Evolutionary conservation across 2,329 filamentous ascomycete genomes (phyloP), one percentile per base, ranked within the genome.

Genomic region (Fusarium sp.): DNA sequence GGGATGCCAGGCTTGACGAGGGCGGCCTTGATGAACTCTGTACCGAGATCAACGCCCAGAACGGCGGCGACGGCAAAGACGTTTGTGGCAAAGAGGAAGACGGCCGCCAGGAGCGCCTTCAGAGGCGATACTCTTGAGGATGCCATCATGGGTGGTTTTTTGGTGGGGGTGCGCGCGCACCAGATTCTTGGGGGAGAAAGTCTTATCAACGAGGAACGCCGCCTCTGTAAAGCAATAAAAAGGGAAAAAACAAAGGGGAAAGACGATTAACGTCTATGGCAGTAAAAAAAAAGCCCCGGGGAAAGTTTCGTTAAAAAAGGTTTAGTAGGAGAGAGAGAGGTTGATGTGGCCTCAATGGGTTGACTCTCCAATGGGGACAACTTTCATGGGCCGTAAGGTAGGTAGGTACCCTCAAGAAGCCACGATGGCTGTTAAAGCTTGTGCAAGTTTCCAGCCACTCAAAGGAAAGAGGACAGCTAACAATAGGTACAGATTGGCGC

Each of bases 1-100:
- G 96, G 96, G 57, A 97, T 95, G 66, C 96, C 96, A 2, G 96
- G 96, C 83, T 98, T 98, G 67, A 99, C 95, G 42, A 99, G 88
- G 13, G 92, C 90, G 27, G 95, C 95, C 84, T 98, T 99, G 83
- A 99, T 92, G 82, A 97, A 97, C 79, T 97, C 93, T 61, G 96
- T 97, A 73, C 96, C 96, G 59, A 99, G 86, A 81, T 99, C 96
- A 75, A 99, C 87, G 69, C 96, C 96, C 20, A 99, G 84, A 16
- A 98, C 94, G 58, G 93, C 93, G 8, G 93, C 83, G 54, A 82
- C 81, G 25, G 86, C 86, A 42, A 85, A 81, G 42, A 84, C 85
- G 70, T 87, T 77, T 50, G 77, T 69, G n/a, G 79, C 74, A 38
- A 81, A 71, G 54, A 81, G 70, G 56, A 81, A 76, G 58, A 80